Evolutionary conservation across 164 flowering plant species (phyloP).

Genomic region (Berberis vulgaris): DNA sequence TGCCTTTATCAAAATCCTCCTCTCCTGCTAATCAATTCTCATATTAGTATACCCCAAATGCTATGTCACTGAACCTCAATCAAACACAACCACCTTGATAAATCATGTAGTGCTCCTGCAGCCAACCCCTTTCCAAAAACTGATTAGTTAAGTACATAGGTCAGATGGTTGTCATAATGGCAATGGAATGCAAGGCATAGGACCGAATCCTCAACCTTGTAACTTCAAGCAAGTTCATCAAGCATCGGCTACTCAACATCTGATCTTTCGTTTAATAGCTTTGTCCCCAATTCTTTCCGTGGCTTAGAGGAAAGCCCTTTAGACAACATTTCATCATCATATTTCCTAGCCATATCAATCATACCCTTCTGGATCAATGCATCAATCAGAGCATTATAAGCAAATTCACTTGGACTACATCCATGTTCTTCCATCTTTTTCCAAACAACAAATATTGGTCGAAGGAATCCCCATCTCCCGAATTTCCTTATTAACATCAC

Average conservation of each 20-base stretch:
- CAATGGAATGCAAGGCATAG: too few relatives aligned
- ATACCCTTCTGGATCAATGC: constrained; percentile 74
- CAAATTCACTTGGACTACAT: constrained; percentile 64
- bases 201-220: too few relatives aligned
- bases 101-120: too few relatives aligned
- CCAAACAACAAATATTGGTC: constrained; percentile 72
- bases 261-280: constrained; percentile 18
- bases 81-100: too few relatives aligned
- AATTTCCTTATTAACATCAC: constrained; percentile 90
- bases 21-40: too few relatives aligned
- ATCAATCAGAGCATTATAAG: constrained; percentile 85
- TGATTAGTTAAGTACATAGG: too few relatives aligned
- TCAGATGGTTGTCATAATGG: too few relatives aligned
- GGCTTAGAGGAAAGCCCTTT: constrained; percentile 76
- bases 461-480: constrained; percentile 91
- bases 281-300: constrained; percentile 46
- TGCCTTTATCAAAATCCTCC: too few relatives aligned
- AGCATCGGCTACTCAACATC: background rate
- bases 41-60: too few relatives aligned
- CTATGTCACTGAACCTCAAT: too few relatives aligned
- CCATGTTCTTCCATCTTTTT: constrained; percentile 73
- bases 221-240: too few relatives aligned
- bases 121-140: too few relatives aligned
- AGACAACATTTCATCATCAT: constrained; percentile 74
- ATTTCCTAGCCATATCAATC: constrained; percentile 74